A percentile compares a stretch with the other conserved stretches of the same genome.
Evolutionary conservation across 2,329 filamentous ascomycete species (phyloP).

Genomic region (Gaeumannomyces sp.): DNA sequence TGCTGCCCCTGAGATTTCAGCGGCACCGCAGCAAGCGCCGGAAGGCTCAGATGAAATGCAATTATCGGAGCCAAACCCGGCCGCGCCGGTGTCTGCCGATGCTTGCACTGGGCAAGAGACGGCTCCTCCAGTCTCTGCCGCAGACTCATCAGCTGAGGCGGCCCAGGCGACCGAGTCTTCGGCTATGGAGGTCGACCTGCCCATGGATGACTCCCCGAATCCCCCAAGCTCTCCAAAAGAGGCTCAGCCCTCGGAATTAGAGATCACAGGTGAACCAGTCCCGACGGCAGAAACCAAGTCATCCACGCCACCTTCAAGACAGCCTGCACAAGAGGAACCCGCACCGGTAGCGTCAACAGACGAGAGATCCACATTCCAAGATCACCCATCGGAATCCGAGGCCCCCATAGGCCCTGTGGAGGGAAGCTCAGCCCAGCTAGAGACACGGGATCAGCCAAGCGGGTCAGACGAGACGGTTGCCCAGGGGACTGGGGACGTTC

Average conservation of each 20-base stretch:
- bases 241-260: neutral
- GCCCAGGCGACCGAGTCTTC: neutral
- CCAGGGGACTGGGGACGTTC: neutral
- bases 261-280: neutral
- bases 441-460: neutral
- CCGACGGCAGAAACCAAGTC: neutral
- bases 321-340: neutral
- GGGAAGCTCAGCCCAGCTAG: neutral
- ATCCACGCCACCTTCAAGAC: neutral
- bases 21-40: neutral
- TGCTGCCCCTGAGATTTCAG: neutral
- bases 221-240: neutral
- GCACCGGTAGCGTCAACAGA: neutral
- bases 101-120: neutral
- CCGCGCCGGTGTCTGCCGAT: neutral
- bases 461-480: neutral
- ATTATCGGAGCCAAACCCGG: neutral
- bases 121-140: neutral
- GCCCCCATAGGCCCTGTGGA: neutral
- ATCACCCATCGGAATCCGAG: neutral
- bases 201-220: constrained; percentile 3
- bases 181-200: neutral
- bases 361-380: neutral
- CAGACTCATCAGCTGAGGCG: neutral
- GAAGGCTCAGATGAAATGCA: neutral